Conservation (phyloP, 148 eudicot species). For the Silene conica region DNA sequence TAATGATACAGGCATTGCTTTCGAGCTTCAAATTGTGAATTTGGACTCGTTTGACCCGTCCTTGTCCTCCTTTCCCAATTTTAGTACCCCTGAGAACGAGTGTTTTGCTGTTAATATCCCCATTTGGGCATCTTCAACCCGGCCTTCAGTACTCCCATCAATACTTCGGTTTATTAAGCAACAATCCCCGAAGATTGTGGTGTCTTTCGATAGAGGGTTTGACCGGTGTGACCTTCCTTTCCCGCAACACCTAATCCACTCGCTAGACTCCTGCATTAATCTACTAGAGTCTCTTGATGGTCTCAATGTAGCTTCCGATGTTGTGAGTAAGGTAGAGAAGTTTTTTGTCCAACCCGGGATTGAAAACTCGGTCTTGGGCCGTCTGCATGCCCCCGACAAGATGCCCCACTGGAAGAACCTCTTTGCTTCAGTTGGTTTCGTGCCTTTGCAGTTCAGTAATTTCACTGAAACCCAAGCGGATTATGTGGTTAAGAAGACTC, state of each 20-base stretch:
- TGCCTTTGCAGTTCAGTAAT: slow-evolving; percentile 63
- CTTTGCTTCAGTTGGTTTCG: slow-evolving; percentile 62
- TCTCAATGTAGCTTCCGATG: slow-evolving; percentile 58
- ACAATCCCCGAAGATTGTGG: slow-evolving; percentile 65
- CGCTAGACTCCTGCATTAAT: slow-evolving; percentile 62
- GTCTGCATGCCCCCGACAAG: slow-evolving; percentile 59
- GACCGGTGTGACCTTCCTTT: slow-evolving; percentile 75
- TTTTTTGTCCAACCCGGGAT: slow-evolving; percentile 73
- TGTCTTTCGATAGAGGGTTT: slow-evolving; percentile 72
- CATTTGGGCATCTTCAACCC: slow-evolving; percentile 42
- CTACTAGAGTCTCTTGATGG: slow-evolving; percentile 86
- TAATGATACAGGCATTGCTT: slow-evolving; percentile 55
- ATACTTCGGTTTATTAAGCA: slow-evolving; percentile 69
- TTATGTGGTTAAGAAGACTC: slow-evolving; percentile 76
- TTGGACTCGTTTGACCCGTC: slow-evolving; percentile 52
- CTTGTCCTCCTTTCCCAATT: slow-evolving; percentile 43
- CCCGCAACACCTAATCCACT: slow-evolving; percentile 69
- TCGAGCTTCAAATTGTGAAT: slow-evolving; percentile 64
- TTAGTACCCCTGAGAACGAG: slow-evolving; percentile 54
- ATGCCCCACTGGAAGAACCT: slow-evolving; percentile 81
- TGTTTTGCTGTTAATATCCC: slow-evolving; percentile 81
- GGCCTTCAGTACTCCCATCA: slow-evolving; percentile 44
- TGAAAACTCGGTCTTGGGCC: slow-evolving; percentile 63
- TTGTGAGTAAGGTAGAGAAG: slow-evolving; percentile 67
- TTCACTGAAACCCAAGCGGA: slow-evolving; percentile 87